Evolutionary conservation across 1,284 basidiomycete genomes (phyloP).

Genomic region (Ceratobasidium sp.): DNA sequence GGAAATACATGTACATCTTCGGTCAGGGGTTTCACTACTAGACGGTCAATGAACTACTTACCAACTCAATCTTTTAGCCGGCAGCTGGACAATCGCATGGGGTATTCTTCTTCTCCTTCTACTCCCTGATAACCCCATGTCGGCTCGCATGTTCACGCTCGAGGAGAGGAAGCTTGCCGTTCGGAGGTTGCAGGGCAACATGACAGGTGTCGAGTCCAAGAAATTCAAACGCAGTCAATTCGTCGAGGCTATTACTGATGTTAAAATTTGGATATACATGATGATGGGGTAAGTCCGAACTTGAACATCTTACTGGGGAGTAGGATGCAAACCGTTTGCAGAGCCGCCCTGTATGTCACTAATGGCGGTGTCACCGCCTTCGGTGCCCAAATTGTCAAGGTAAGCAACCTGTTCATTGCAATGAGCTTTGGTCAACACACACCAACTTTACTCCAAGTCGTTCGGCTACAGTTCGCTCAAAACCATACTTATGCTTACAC

Average conservation of each 20-base stretch:
- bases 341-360: slow-evolving; percentile 56
- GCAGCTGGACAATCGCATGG: slow-evolving; percentile 62
- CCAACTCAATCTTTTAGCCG: slow-evolving; percentile 52
- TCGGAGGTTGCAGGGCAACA: slow-evolving; percentile 57
- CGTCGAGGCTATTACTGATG: slow-evolving; percentile 60
- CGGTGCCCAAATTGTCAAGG: slow-evolving; percentile 61
- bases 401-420: neutral
- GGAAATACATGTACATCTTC: slow-evolving; percentile 62
- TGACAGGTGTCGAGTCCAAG: slow-evolving; percentile 53
- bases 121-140: slow-evolving; percentile 61
- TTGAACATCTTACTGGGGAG: neutral
- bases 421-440: neutral
- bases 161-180: slow-evolving; percentile 57
- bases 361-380: slow-evolving; percentile 62
- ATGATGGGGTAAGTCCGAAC: slow-evolving; percentile 54
- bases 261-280: slow-evolving; percentile 63
- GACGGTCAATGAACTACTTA: neutral
- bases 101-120: slow-evolving; percentile 59
- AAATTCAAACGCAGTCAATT: slow-evolving; percentile 58
- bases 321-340: neutral
- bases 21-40: slow-evolving; percentile 15
- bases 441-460: slow-evolving; percentile 45
- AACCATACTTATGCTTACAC: slow-evolving; percentile 60
- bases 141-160: slow-evolving; percentile 57
- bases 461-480: slow-evolving; percentile 62